Conservation (phyloP, 2,329 filamentous ascomycete genomes). For the Diaporthe helianthi region DNA sequence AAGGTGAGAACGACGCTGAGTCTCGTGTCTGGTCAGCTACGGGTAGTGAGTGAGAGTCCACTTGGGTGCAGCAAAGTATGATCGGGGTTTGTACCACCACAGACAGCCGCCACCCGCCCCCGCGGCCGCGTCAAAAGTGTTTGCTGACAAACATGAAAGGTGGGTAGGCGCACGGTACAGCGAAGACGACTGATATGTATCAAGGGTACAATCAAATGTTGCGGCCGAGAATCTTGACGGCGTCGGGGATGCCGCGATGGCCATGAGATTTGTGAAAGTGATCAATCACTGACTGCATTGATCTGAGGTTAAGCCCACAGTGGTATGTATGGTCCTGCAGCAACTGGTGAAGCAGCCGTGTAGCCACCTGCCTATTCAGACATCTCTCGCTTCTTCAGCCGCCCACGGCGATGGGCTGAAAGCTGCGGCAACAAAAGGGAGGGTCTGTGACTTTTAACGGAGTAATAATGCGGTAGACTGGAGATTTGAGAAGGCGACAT, state of each 20-base stretch:
- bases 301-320: background rate
- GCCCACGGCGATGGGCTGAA: background rate
- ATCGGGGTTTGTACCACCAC: background rate
- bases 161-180: background rate
- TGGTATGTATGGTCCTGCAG: background rate
- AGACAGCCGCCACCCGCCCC: conserved; percentile 19
- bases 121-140: conserved; percentile 12
- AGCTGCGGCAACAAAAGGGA: background rate
- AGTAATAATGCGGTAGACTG: no score
- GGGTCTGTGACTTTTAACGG: background rate
- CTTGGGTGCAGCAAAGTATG: background rate
- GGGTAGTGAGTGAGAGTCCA: background rate
- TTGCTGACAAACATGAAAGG: conserved; percentile 16
- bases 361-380: conserved; percentile 12
- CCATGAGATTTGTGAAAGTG: no score
- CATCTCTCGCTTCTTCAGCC: background rate
- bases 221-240: background rate
- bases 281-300: background rate
- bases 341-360: background rate
- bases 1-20: background rate
- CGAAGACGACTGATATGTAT: background rate
- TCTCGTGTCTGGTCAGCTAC: background rate
- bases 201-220: background rate
- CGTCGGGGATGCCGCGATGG: background rate
- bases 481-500: background rate